Conservation (phyloP, 2,329 filamentous ascomycete genomes). For the Bipolaris sorokiniana region DNA sequence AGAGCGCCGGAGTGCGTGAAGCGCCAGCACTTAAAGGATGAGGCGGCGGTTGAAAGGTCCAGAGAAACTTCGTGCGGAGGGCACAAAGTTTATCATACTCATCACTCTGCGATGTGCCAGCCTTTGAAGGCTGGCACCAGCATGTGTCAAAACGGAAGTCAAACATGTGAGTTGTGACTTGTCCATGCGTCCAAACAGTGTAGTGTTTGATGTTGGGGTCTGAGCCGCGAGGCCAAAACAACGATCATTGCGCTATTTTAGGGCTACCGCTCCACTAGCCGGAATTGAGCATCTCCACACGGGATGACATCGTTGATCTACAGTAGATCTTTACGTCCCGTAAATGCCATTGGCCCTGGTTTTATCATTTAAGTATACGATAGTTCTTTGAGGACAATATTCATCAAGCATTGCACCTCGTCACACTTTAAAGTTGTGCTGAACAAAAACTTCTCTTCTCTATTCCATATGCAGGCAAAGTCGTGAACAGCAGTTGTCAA, state of each 20-base stretch:
- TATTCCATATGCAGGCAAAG: too few relatives aligned
- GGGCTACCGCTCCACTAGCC: conserved; percentile 7
- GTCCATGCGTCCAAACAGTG: conserved; percentile 17
- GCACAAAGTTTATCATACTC: conserved; percentile 19
- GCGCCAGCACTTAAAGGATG: background rate
- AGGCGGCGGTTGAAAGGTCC: background rate
- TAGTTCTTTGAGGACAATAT: background rate
- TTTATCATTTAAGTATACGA: background rate
- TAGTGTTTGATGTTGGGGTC: conserved; percentile 17
- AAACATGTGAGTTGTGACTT: conserved; percentile 10
- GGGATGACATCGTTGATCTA: background rate
- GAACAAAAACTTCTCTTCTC: background rate
- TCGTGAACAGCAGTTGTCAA: too few relatives aligned
- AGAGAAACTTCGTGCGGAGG: conserved; percentile 6
- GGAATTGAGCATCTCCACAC: background rate
- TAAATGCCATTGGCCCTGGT: background rate
- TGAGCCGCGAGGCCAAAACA: conserved; percentile 18
- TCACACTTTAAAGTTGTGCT: background rate
- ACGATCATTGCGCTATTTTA: conserved; percentile 17
- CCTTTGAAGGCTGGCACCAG: background rate
- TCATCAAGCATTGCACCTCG: background rate
- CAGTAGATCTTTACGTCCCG: background rate
- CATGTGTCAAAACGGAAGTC: conserved; percentile 10
- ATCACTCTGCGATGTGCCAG: conserved; percentile 10
- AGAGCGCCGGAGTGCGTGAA: background rate